Percentiles rank a stretch among this genome's conserved stretches.
Evolutionary conservation across 1,139 yeast species (phyloP).

Genomic region (Nematodospora anomalae): DNA sequence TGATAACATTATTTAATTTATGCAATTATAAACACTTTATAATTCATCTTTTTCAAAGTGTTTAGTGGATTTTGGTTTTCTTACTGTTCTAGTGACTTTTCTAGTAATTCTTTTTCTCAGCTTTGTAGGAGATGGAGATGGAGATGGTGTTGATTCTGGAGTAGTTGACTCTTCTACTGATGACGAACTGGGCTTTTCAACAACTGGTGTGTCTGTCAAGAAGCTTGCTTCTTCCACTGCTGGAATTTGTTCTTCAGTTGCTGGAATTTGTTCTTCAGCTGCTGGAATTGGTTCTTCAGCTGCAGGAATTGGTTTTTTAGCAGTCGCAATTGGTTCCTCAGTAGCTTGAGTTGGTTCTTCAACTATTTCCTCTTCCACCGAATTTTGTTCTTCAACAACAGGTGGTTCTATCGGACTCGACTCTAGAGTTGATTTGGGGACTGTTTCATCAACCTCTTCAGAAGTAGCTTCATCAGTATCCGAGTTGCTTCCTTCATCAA

Average conservation of each 20-base stretch:
- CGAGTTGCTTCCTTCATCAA: not conserved
- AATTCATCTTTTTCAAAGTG: constrained; percentile 16
- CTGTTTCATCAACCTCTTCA: not conserved
- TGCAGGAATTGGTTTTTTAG: constrained; percentile 3
- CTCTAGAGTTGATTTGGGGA: constrained; percentile 2
- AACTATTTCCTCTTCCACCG: not conserved
- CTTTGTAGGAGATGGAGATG: constrained; percentile 4
- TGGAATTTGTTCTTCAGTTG: constrained; percentile 1
- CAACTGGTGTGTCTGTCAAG: constrained; percentile 1
- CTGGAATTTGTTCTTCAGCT: not conserved
- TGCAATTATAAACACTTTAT: too few relatives aligned
- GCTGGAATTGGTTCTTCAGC: constrained; percentile 1
- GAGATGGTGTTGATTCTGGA: constrained; percentile 1
- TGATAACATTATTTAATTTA: too few relatives aligned
- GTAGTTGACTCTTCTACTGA: constrained; percentile 4
- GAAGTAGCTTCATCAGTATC: not conserved
- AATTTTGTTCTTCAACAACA: constrained; percentile 1
- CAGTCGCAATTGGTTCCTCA: constrained; percentile 1
- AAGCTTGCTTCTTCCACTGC: constrained; percentile 5
- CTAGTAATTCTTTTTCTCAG: constrained; percentile 8
- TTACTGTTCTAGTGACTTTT: constrained; percentile 13
- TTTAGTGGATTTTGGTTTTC: constrained; percentile 9
- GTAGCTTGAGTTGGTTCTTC: constrained; percentile 1
- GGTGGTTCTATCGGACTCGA: constrained; percentile 1
- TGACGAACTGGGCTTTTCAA: constrained; percentile 1